phyloP scores from a whole-genome alignment of 148 eudicot species.

The Cornus controversa region DNA sequence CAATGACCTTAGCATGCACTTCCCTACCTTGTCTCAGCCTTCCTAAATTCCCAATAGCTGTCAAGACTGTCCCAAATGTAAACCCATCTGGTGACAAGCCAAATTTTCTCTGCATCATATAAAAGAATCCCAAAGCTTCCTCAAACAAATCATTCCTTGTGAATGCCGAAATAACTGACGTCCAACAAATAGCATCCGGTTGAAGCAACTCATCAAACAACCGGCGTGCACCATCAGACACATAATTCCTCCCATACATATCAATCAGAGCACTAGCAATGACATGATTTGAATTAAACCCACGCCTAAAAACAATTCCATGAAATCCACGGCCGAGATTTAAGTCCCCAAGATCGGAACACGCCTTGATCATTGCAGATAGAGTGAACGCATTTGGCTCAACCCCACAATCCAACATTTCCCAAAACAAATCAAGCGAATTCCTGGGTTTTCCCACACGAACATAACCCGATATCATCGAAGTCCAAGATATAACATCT shows the following conservation, averaged over 20 bases:
- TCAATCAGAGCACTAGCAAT: slow-evolving; percentile 63
- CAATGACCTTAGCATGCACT: slow-evolving; percentile 55
- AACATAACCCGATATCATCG: slow-evolving; percentile 68
- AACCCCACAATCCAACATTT: slow-evolving; percentile 59
- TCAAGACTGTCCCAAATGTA: slow-evolving; percentile 67
- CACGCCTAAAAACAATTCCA: slow-evolving; percentile 61
- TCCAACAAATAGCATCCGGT: slow-evolving; percentile 75
- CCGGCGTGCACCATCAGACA: slow-evolving; percentile 36
- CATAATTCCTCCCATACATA: slow-evolving; percentile 67
- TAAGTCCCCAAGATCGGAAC: slow-evolving; percentile 56
- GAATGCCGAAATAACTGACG: slow-evolving; percentile 59
- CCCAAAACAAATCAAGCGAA: slow-evolving; percentile 43
- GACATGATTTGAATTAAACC: slow-evolving; percentile 55
- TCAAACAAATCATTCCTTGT: slow-evolving; percentile 60
- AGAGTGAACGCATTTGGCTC: slow-evolving; percentile 79
- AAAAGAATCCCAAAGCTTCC: slow-evolving; percentile 56
- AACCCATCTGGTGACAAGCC: slow-evolving; percentile 52
- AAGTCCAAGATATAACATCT: slow-evolving; percentile 86
- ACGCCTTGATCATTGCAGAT: slow-evolving; percentile 69
- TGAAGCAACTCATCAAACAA: slow-evolving; percentile 67
- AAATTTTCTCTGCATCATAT: slow-evolving; percentile 42
- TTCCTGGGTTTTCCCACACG: slow-evolving; percentile 41
- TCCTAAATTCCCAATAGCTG: slow-evolving; percentile 74
- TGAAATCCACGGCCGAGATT: slow-evolving; percentile 56
- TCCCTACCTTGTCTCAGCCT: slow-evolving; percentile 62